Evolutionary conservation across 495 filamentous ascomycete genomes (phyloP).

Genomic region (Schizothecium vesticola): DNA sequence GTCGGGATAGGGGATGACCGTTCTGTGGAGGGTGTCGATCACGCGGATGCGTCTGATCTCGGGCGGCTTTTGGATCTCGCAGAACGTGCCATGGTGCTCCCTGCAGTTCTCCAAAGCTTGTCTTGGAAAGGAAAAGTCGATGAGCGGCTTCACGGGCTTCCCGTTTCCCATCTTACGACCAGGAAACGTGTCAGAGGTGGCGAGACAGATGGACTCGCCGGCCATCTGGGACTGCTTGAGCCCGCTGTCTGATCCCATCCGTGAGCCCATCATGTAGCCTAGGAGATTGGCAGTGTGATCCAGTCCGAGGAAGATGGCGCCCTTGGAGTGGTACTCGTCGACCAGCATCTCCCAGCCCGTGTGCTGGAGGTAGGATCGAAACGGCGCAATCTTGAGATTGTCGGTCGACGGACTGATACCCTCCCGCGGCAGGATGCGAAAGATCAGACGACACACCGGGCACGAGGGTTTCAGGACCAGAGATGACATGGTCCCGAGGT

Average conservation of each 20-base stretch:
- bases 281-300: background rate
- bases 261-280: background rate
- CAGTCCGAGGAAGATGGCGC: constrained; percentile 2
- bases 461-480: constrained; percentile 5
- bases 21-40: constrained; percentile 15
- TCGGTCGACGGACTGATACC: background rate
- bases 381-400: constrained; percentile 3
- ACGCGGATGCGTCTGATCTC: constrained; percentile 9
- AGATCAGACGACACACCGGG: constrained; percentile 21
- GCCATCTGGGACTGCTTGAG: background rate
- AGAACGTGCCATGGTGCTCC: background rate
- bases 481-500: constrained; percentile 9
- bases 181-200: background rate
- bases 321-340: background rate
- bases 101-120: constrained; percentile 6
- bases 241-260: background rate
- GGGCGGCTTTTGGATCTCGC: background rate
- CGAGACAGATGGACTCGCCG: constrained; percentile 8
- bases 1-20: constrained; percentile 14
- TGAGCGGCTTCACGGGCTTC: background rate
- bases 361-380: constrained; percentile 7
- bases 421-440: constrained; percentile 12
- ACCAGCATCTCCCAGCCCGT: constrained; percentile 8
- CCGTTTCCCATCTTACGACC: constrained; percentile 3
- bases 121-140: background rate